Evolutionary conservation across 2,329 filamentous ascomycete genomes (phyloP), one percentile per base, ranked within the genome.

Genomic region (Gaeumannomyces sp.): DNA sequence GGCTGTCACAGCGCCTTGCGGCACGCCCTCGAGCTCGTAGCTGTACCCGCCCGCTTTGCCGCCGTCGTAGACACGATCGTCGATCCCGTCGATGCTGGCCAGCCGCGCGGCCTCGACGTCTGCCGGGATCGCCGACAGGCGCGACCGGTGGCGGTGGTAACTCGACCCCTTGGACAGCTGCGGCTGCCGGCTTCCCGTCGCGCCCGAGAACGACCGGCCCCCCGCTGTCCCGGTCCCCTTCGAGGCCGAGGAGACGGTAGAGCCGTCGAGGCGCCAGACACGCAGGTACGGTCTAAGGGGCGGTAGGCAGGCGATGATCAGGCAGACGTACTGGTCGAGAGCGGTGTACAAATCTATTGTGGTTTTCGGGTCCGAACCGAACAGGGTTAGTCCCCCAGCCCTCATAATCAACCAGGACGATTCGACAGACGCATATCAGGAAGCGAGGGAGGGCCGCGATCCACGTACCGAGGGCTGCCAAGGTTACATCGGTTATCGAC

Each of bases 261-360:
- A 33, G 22, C 58, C 58, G 16, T 19, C 33, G 14, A 19, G 33
- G 11, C 35, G 27, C 16, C 25, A 14, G 10, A n/a, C 16, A 29
- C 22, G 22, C 19, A 60, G 29, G 59, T 60, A 60, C 11, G 59
- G 59, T 13, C 59, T 10, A 5, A 60, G 59, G 31, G 59, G 25
- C 27, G 59, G 59, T 16, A 60, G 31, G 59, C 59, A 60, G 28
- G 59, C 59, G 27, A 60, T 29, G 4, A 38, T 60, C 19, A 60
- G 59, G 22, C 31, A 60, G 22, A 60, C 8, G 31, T 60, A 60
- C 4, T 38, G 31, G 59, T 60, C 59, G 31, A 35, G n/a, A 13
- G 31, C 59, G 22, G 14, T 38, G 59, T 35, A 60, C 3, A 60
- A 10, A 7, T 35, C 59, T 60, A 10, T 10, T 60, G 6, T 60